phyloP scores from a whole-genome alignment of 1,284 basidiomycete genomes.

The Spongiforma sp. region DNA sequence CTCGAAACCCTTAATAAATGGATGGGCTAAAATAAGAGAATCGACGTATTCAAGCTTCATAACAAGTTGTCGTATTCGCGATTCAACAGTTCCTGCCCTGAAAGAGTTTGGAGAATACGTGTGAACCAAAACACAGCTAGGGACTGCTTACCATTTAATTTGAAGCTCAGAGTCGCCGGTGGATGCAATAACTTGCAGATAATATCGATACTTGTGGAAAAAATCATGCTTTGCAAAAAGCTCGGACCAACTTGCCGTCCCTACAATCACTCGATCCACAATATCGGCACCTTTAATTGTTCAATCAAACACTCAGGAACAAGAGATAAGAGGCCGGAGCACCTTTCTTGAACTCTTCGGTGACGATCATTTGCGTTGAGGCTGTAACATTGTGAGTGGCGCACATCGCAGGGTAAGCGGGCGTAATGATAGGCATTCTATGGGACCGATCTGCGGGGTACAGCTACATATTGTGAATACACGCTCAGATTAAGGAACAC shows the following conservation, averaged over 20 bases:
- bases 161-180: constrained; percentile 85
- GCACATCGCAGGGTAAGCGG: constrained; percentile 99
- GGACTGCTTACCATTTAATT: constrained; percentile 83
- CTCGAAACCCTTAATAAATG: constrained; percentile 94
- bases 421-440: constrained; percentile 99
- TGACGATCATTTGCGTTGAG: constrained; percentile 97
- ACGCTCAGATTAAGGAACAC: not conserved
- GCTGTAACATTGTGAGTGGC: constrained; percentile 97
- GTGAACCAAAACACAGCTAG: constrained; percentile 4
- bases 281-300: constrained; percentile 78
- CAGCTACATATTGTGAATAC: constrained; percentile 53
- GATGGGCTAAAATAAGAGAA: constrained; percentile 90
- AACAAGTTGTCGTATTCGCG: constrained; percentile 92
- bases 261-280: constrained; percentile 90
- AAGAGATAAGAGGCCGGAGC: not conserved
- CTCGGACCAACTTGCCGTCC: constrained; percentile 88
- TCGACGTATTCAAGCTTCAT: constrained; percentile 98
- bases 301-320: constrained; percentile 5
- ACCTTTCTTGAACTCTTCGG: constrained; percentile 96
- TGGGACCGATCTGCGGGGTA: constrained; percentile 94
- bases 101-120: constrained; percentile 25
- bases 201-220: constrained; percentile 97
- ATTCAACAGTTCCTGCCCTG: constrained; percentile 97
- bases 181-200: constrained; percentile 97
- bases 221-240: constrained; percentile 96